A percentile compares a stretch with the other conserved stretches of the same genome.
Evolutionary conservation across 2,329 filamentous ascomycete genomes (phyloP).

Genomic region (Malbranchea zuffiana): DNA sequence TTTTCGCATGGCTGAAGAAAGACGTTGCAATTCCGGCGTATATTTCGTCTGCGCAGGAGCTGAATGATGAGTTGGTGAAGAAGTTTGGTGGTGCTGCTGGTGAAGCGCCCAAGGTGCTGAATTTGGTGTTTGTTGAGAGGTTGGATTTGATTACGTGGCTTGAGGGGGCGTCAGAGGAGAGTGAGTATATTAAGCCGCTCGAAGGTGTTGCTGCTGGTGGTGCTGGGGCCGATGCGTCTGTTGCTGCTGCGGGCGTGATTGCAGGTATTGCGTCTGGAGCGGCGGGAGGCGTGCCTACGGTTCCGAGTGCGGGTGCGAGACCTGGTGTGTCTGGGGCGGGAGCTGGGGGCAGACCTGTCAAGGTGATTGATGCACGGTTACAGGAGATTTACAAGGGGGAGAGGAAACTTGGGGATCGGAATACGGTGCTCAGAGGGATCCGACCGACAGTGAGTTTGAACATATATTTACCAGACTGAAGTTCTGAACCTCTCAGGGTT

Average conservation of each 20-base stretch:
- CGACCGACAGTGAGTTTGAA: conserved; percentile 62
- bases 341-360: conserved; percentile 40
- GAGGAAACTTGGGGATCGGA: conserved; percentile 83
- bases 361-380: conserved; percentile 69
- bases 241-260: conserved; percentile 32
- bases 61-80: conserved; percentile 62
- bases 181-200: conserved; percentile 81
- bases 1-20: conserved; percentile 91
- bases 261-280: conserved; percentile 44
- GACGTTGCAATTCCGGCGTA: conserved; percentile 85
- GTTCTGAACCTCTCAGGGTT: too few relatives aligned
- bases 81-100: conserved; percentile 41
- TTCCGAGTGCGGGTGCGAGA: conserved; percentile 28
- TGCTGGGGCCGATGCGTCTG: conserved; percentile 33
- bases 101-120: conserved; percentile 53
- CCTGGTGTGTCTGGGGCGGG: conserved; percentile 36
- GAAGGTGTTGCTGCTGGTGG: conserved; percentile 47
- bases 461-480: too few relatives aligned
- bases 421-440: conserved; percentile 72
- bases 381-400: conserved; percentile 86
- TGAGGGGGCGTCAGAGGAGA: conserved; percentile 78
- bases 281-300: conserved; percentile 31
- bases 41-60: conserved; percentile 66
- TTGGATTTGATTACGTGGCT: conserved; percentile 89
- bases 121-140: conserved; percentile 81